phyloP scores from a whole-genome alignment of 2,329 filamentous ascomycete genomes.

The Coniella lustricola region DNA sequence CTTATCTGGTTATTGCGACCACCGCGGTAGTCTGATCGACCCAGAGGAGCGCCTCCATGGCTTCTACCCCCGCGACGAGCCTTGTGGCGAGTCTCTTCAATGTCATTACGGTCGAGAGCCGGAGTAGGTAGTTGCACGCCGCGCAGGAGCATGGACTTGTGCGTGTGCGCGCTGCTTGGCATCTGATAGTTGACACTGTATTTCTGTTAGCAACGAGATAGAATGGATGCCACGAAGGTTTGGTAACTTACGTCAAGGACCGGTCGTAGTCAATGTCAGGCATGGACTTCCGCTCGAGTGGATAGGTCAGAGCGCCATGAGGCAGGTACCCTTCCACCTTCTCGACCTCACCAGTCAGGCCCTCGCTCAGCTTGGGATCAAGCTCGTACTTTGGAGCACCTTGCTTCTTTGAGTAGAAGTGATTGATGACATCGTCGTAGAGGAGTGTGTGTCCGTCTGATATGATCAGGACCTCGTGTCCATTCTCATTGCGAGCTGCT shows the following conservation, averaged over 20 bases:
- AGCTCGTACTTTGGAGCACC: slow-evolving; percentile 60
- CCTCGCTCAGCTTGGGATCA: slow-evolving; percentile 67
- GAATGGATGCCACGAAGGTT: background rate
- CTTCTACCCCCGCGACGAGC: slow-evolving; percentile 59
- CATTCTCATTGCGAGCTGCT: slow-evolving; percentile 67
- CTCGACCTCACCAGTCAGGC: slow-evolving; percentile 71
- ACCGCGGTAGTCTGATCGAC: slow-evolving; percentile 28
- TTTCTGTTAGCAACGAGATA: slow-evolving; percentile 1
- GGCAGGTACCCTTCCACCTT: slow-evolving; percentile 82
- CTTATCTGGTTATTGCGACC: slow-evolving; percentile 45
- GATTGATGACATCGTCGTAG: slow-evolving; percentile 75
- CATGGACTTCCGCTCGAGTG: slow-evolving; percentile 64
- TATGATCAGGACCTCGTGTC: slow-evolving; percentile 75
- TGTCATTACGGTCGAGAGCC: slow-evolving; percentile 67
- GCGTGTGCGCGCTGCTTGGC: slow-evolving; percentile 61
- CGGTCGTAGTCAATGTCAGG: slow-evolving; percentile 77
- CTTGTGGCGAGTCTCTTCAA: slow-evolving; percentile 64
- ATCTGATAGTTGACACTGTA: slow-evolving; percentile 77
- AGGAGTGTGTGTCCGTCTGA: slow-evolving; percentile 72
- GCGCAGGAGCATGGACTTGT: slow-evolving; percentile 91
- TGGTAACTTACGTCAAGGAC: slow-evolving; percentile 64
- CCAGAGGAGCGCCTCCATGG: slow-evolving; percentile 60
- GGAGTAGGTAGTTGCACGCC: slow-evolving; percentile 69
- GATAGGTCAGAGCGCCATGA: slow-evolving; percentile 72
- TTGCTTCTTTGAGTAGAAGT: slow-evolving; percentile 90